These are phyloP conservation scores for Zymoseptoria crescenta DNA, from an alignment of 2,329 filamentous ascomycete genomes.

Conservation along the genomic window DNA sequence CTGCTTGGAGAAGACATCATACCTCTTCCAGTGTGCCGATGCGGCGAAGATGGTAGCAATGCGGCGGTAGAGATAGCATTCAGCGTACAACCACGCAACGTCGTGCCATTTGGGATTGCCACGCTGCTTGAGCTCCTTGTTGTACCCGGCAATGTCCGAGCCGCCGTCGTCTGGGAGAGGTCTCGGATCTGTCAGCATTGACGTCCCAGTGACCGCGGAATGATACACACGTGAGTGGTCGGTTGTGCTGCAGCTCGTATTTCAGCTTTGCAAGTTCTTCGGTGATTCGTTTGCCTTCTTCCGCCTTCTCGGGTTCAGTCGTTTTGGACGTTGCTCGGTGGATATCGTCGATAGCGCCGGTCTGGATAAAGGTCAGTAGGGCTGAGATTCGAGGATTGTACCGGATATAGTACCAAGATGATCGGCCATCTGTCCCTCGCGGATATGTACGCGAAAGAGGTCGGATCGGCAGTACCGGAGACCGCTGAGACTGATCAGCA, in stretches of 20 bases:
- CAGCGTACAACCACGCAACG: conserved; percentile 79
- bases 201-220: not conserved
- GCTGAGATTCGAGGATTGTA: not conserved
- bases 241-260: conserved; percentile 90
- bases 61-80: conserved; percentile 91
- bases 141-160: conserved; percentile 71
- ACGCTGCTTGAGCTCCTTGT: conserved; percentile 70
- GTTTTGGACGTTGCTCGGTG: conserved; percentile 61
- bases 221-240: conserved; percentile 58
- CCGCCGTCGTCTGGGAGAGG: conserved; percentile 70
- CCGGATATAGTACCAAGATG: conserved; percentile 58
- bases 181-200: conserved; percentile 34
- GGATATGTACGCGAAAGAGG: conserved; percentile 79
- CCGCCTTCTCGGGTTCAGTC: conserved; percentile 55
- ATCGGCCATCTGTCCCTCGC: conserved; percentile 86
- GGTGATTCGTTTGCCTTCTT: conserved; percentile 81
- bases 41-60: conserved; percentile 69
- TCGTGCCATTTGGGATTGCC: conserved; percentile 73
- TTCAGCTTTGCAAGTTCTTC: conserved; percentile 74
- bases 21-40: conserved; percentile 75
- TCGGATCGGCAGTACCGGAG: conserved; percentile 71
- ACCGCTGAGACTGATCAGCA: conserved; percentile 46
- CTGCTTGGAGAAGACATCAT: conserved; percentile 83
- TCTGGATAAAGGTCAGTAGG: conserved; percentile 46
- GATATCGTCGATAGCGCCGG: conserved; percentile 88